Base-by-base conservation (phyloP, 192 early-diverging fungal genomes). In the Geranomyces michiganensis region DNA sequence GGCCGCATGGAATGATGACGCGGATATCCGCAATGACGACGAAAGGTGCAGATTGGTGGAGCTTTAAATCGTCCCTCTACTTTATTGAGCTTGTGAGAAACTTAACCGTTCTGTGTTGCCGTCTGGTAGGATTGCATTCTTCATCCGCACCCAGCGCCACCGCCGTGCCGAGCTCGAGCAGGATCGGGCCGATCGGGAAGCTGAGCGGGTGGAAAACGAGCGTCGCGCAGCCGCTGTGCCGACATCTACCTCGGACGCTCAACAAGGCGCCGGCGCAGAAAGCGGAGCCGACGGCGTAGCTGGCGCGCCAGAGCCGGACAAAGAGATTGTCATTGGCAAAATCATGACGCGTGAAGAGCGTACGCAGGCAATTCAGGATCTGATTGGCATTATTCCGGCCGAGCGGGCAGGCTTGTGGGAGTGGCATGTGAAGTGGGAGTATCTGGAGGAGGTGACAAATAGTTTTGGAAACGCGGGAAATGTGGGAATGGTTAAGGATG, bases 371-470 rank as follows among this genome's bases (percentile, higher is more conserved):
- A 79, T 91, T 48, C 86, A 87, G 68, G 85, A 87, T 1, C 72
- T 95, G 19, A 85, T 94, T 22, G 81, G 78, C 41, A 76, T 76
- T 15, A 90, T 95, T 65, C 92, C 92, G 10, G 81, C 90, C 0
- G 90, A 88, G 21, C 74, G 84, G 64, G 79, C 91, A 41, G 88
- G 82, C 5, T 60, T 95, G 32, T 92, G 85, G 85, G 82, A 61
- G 0, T 95, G 89, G 88, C 73, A 80, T 24, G 80, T 95, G 7
- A 85, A 90, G 56, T 95, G 93, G 93, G 85, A 92, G 30, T 85
- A 82, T 64, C 60, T 93, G 59, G 86, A 91, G 60, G 85, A 89
- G 49, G 90, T 91, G 73, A 76, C 68, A 47, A 62, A 22, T n/a
- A 0, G 0, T n/a, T n/a, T n/a, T 9, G 17, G 21, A 59, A 31